Conservation (phyloP, 768 basidiomycete species). For the Trametes cinnabarina region DNA sequence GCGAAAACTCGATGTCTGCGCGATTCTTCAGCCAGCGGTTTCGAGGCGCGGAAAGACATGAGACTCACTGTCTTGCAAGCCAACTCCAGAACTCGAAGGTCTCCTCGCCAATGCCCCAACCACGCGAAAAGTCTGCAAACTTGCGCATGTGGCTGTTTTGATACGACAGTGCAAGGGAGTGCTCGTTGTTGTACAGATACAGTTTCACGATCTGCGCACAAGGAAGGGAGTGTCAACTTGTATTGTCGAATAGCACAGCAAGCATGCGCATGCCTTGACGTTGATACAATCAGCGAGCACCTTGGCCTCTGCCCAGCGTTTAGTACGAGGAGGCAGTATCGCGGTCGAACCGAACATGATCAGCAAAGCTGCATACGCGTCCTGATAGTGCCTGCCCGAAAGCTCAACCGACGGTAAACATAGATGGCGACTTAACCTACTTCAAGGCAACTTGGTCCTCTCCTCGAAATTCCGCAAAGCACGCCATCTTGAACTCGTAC, state of each 20-base stretch:
- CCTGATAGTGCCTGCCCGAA: conserved; percentile 85
- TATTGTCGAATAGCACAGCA: no score
- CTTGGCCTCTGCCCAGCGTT: conserved; percentile 98
- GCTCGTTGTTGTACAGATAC: conserved; percentile 88
- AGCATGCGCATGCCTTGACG: conserved; percentile 64
- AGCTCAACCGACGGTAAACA: no score
- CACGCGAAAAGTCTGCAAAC: conserved; percentile 82
- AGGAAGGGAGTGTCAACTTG: not conserved
- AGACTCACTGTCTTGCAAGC: conserved; percentile 83
- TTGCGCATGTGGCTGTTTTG: conserved; percentile 83
- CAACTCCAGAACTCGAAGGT: conserved; percentile 98
- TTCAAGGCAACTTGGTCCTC: conserved; percentile 92
- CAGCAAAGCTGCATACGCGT: conserved; percentile 79
- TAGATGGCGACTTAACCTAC: no score
- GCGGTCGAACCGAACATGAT: conserved; percentile 89
- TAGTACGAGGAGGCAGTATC: conserved; percentile 87
- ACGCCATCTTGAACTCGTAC: conserved; percentile 97
- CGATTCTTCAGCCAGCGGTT: not conserved
- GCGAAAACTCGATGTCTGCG: conserved; percentile 83
- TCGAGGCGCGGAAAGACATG: not conserved
- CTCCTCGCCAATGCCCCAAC: conserved; percentile 96
- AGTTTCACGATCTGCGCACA: conserved; percentile 74
- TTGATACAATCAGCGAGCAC: conserved; percentile 93
- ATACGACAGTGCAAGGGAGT: conserved; percentile 74
- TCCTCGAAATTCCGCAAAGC: conserved; percentile 92